Evolutionary conservation across 768 basidiomycete species (phyloP).

Genomic region (Termitomyces titanicus): DNA sequence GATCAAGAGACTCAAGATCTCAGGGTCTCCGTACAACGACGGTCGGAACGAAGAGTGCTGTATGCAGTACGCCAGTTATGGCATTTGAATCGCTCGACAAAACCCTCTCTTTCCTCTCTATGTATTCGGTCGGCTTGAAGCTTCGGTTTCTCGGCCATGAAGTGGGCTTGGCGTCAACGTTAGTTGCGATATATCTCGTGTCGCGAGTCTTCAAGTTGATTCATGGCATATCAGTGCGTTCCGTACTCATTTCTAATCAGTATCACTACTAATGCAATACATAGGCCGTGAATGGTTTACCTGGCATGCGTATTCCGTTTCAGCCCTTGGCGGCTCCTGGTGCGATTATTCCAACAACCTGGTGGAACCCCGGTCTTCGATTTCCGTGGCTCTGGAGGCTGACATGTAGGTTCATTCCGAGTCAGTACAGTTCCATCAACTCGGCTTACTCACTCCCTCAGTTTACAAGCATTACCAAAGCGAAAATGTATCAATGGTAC

Average conservation of each 20-base stretch:
- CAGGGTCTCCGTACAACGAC: too few species aligned
- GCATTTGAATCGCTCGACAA: background rate
- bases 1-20: too few species aligned
- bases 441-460: constrained; percentile 11
- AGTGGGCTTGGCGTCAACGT: constrained; percentile 10
- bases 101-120: background rate
- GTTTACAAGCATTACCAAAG: constrained; percentile 32
- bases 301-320: constrained; percentile 38
- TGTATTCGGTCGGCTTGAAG: background rate
- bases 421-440: background rate
- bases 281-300: constrained; percentile 33
- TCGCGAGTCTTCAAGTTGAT: constrained; percentile 30
- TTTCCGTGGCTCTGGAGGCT: constrained; percentile 35
- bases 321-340: constrained; percentile 36
- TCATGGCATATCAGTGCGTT: constrained; percentile 28
- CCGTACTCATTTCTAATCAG: background rate
- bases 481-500: constrained; percentile 38
- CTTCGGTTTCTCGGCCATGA: constrained; percentile 14
- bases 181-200: constrained; percentile 22
- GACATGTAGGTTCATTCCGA: constrained; percentile 24
- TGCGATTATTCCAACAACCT: constrained; percentile 31
- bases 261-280: background rate
- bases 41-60: too few species aligned
- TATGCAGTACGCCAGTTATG: too few species aligned
- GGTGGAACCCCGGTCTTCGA: constrained; percentile 39